A percentile compares a stretch with the other conserved stretches of the same genome.
phyloP scores from a whole-genome alignment of 306 rosid species.

The Carpinus fangiana region DNA sequence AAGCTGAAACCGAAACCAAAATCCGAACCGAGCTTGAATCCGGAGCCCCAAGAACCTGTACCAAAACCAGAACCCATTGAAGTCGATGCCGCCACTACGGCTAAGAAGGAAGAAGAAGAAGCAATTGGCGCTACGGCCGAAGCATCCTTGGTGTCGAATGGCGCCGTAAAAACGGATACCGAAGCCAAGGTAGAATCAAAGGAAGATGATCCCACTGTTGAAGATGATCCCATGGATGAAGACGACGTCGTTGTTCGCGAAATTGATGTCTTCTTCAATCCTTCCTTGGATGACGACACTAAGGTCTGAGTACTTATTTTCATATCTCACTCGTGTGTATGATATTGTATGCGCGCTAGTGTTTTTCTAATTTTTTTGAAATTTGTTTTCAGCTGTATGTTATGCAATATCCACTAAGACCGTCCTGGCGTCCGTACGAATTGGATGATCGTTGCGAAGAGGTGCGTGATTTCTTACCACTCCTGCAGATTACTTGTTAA shows the following conservation, averaged over 20 bases:
- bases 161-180: conserved; percentile 44
- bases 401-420: conserved; percentile 85
- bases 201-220: conserved; percentile 54
- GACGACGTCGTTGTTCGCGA: conserved; percentile 78
- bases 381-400: conserved; percentile 52
- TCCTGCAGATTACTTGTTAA: background rate
- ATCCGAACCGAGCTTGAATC: conserved; percentile 26
- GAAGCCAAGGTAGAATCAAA: conserved; percentile 35
- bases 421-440: conserved; percentile 85
- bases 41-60: conserved; percentile 26
- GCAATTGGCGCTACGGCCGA: conserved; percentile 27
- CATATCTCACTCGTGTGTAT: background rate
- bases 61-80: conserved; percentile 43
- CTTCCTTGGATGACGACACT: conserved; percentile 48
- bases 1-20: conserved; percentile 58
- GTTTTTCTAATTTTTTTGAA: background rate
- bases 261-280: conserved; percentile 72
- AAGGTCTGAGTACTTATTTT: conserved; percentile 36
- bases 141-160: conserved; percentile 24
- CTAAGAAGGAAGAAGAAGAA: conserved; percentile 37
- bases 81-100: conserved; percentile 17
- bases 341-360: background rate
- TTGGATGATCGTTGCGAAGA: conserved; percentile 74
- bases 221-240: conserved; percentile 57
- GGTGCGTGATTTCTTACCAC: conserved; percentile 36